phyloP scores from a whole-genome alignment of 2,329 filamentous ascomycete genomes.

The Claviceps spartinae region DNA sequence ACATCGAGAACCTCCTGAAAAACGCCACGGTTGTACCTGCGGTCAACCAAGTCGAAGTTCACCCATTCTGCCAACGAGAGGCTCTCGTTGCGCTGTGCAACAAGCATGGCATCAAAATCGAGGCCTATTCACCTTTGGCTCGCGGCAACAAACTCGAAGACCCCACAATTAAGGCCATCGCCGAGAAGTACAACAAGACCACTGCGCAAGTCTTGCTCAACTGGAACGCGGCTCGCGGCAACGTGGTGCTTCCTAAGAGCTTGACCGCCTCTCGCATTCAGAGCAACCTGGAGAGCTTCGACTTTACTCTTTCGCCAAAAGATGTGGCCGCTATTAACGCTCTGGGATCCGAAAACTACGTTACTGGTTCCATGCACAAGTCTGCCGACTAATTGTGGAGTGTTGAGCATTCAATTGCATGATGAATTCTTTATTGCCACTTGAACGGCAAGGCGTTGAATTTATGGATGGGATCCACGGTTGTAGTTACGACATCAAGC shows the following conservation, averaged over 20 bases:
- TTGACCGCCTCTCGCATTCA: slow-evolving; percentile 47
- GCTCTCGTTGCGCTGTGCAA: slow-evolving; percentile 43
- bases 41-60: slow-evolving; percentile 69
- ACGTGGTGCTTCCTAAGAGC: slow-evolving; percentile 65
- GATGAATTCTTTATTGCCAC: background rate
- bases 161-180: slow-evolving; percentile 44
- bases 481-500: too few relatives aligned
- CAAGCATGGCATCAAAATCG: slow-evolving; percentile 40
- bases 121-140: slow-evolving; percentile 41
- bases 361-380: slow-evolving; percentile 42
- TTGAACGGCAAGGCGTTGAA: background rate
- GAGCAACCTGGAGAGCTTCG: slow-evolving; percentile 50
- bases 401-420: background rate
- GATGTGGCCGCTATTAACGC: slow-evolving; percentile 51
- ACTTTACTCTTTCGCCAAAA: slow-evolving; percentile 44
- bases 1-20: slow-evolving; percentile 40
- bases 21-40: slow-evolving; percentile 48
- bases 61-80: slow-evolving; percentile 57
- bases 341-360: slow-evolving; percentile 54
- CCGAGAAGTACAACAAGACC: slow-evolving; percentile 56
- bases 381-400: slow-evolving; percentile 19
- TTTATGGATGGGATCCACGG: slow-evolving; percentile 1
- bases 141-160: slow-evolving; percentile 35
- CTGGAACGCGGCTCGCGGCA: slow-evolving; percentile 66
- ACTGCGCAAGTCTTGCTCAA: slow-evolving; percentile 64